phyloP scores from a whole-genome alignment of 805 yeast species.

The Zygotorulaspora danielsina region DNA sequence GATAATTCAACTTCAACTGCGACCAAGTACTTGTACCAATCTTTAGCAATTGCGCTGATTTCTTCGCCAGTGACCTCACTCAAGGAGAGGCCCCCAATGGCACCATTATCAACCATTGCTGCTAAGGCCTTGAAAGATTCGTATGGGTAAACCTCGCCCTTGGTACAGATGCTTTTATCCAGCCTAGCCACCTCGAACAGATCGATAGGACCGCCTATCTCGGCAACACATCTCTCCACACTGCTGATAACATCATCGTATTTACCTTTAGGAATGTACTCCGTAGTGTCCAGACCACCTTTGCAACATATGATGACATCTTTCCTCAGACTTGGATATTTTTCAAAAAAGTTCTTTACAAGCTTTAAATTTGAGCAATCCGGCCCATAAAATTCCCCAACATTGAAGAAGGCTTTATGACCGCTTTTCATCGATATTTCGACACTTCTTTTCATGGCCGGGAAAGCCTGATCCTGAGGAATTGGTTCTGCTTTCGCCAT shows the following conservation, averaged over 20 bases:
- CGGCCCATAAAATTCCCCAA: slow-evolving; percentile 76
- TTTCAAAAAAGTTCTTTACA: slow-evolving; percentile 53
- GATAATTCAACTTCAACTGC: slow-evolving; percentile 80
- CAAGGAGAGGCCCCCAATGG: slow-evolving; percentile 64
- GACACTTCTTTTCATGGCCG: slow-evolving; percentile 49
- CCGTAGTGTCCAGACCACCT: slow-evolving; percentile 49
- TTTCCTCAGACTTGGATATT: slow-evolving; percentile 51
- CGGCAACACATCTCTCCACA: slow-evolving; percentile 42
- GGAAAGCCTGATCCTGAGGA: slow-evolving; percentile 50
- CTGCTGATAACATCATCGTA: slow-evolving; percentile 45
- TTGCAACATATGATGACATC: slow-evolving; percentile 62
- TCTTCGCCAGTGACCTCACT: slow-evolving; percentile 67
- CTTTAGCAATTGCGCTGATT: slow-evolving; percentile 52
- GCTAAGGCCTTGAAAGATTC: slow-evolving; percentile 54
- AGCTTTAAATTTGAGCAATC: slow-evolving; percentile 50
- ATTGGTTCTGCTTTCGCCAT: slow-evolving; percentile 63
- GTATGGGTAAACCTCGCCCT: slow-evolving; percentile 39
- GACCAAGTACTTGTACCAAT: slow-evolving; percentile 48
- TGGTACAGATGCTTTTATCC: slow-evolving; percentile 38
- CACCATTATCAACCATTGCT: slow-evolving; percentile 58
- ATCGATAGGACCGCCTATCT: slow-evolving; percentile 49
- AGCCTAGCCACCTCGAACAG: slow-evolving; percentile 72
- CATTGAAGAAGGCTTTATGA: slow-evolving; percentile 53
- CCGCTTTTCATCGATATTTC: slow-evolving; percentile 33
- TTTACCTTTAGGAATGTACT: slow-evolving; percentile 46